phyloP scores from a whole-genome alignment of 176 grass and related monocot genomes.

The Tillandsia fasciculata region DNA sequence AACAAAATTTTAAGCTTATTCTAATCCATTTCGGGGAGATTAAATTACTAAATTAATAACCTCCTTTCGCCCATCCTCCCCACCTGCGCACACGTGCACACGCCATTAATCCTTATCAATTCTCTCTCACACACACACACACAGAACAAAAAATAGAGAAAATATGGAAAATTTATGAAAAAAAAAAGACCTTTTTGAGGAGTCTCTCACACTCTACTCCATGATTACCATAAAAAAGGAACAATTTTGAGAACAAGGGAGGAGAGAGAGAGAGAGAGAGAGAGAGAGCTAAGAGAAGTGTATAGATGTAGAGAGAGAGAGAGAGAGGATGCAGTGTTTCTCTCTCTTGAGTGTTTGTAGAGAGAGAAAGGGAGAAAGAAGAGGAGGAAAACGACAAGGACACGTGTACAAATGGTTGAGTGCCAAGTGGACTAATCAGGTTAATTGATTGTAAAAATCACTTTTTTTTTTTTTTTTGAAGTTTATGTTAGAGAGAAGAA shows the following conservation, averaged over 20 bases:
- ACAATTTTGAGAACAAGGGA: background rate
- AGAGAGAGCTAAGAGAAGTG: background rate
- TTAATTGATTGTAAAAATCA: background rate
- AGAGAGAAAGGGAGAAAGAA: background rate
- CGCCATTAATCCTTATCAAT: background rate
- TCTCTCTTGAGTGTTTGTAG: background rate
- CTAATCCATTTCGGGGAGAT: background rate
- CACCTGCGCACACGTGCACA: constrained; percentile 13
- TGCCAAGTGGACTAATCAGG: background rate
- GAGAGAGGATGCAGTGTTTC: background rate
- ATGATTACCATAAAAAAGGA: too few species aligned
- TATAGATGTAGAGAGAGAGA: background rate
- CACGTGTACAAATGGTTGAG: background rate
- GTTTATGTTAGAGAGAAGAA: too few species aligned
- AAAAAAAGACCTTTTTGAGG: too few species aligned
- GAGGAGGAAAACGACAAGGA: background rate
- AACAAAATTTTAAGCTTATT: background rate
- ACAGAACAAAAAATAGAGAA: too few species aligned
- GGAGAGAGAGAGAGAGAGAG: background rate
- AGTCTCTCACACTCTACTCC: too few species aligned
- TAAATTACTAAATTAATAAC: background rate
- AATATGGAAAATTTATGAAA: too few species aligned
- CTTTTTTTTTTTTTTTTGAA: too few species aligned
- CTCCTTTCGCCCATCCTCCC: background rate
- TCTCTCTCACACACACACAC: too few species aligned